phyloP scores from a whole-genome alignment of 345 rosid genomes.

The Isatis tinctoria region DNA sequence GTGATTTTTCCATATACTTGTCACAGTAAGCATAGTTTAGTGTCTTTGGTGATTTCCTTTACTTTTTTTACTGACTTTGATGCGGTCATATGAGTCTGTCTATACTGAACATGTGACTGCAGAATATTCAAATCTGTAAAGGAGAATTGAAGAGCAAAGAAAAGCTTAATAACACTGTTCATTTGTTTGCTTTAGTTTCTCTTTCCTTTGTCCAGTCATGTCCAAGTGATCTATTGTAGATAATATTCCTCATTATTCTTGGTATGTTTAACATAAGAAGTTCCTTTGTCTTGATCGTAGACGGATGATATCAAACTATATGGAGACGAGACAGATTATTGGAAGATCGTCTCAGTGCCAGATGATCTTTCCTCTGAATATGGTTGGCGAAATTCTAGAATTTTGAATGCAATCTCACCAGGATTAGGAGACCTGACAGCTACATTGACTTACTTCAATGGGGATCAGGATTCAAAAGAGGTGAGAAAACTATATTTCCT shows the following conservation, averaged over 20 bases:
- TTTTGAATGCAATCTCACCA: constrained; percentile 54
- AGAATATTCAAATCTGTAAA: not conserved
- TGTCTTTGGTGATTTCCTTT: not conserved
- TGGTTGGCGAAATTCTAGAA: constrained; percentile 54
- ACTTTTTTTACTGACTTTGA: not conserved
- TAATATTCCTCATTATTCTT: constrained; percentile 24
- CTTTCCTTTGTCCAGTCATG: not conserved
- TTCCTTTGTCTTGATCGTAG: constrained; percentile 46
- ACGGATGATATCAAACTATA: constrained; percentile 62
- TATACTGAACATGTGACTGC: not conserved
- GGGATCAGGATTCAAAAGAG: constrained; percentile 49
- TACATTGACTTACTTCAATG: constrained; percentile 61
- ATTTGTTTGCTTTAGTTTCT: constrained; percentile 15
- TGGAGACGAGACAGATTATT: constrained; percentile 49
- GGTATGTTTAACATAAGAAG: constrained; percentile 26
- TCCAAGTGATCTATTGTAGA: constrained; percentile 8
- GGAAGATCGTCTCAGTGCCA: constrained; percentile 48
- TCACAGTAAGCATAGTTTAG: not conserved
- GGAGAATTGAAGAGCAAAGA: not conserved
- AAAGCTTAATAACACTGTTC: not conserved
- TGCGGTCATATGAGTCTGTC: not conserved
- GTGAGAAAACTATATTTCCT: constrained; percentile 33
- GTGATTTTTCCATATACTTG: constrained; percentile 11
- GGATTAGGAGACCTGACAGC: constrained; percentile 73
- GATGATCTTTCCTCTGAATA: constrained; percentile 45